phyloP scores from a whole-genome alignment of 352 stramenopile genomes.

The Phytophthora tentaculata region DNA sequence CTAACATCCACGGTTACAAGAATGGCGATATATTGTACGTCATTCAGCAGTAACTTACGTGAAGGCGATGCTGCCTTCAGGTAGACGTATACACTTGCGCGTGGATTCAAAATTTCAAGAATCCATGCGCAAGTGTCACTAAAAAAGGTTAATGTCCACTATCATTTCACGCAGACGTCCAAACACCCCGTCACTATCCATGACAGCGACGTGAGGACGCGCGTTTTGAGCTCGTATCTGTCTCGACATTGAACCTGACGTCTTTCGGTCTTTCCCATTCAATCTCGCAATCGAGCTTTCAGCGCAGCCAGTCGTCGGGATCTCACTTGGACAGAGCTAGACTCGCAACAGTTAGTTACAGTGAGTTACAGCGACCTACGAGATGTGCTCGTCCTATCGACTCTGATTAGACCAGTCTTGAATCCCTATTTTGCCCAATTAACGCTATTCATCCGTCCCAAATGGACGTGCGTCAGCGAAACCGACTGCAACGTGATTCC shows the following conservation, averaged over 20 bases:
- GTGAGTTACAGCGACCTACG: too few relatives aligned
- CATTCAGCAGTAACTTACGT: too few relatives aligned
- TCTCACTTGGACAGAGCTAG: background rate
- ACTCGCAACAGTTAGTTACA: background rate
- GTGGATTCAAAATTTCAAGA: too few relatives aligned
- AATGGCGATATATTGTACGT: too few relatives aligned
- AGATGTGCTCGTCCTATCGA: constrained; percentile 31
- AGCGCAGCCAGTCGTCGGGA: constrained; percentile 8
- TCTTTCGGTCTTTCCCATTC: background rate
- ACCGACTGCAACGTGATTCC: constrained; percentile 5
- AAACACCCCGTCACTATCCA: too few relatives aligned
- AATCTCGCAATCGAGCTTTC: background rate
- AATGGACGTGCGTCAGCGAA: constrained; percentile 22
- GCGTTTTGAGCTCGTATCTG: background rate
- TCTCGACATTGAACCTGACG: background rate
- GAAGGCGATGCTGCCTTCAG: too few relatives aligned
- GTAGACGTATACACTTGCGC: too few relatives aligned
- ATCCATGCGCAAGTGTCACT: too few relatives aligned
- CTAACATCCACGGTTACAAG: too few relatives aligned
- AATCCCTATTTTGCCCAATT: constrained; percentile 11
- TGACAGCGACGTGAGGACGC: background rate
- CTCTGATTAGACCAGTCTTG: constrained; percentile 17
- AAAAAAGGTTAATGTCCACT: too few relatives aligned
- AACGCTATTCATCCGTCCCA: constrained; percentile 4
- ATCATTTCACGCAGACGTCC: too few relatives aligned